Evolutionary conservation across 2,329 filamentous ascomycete genomes (phyloP), one percentile per base, ranked within the genome.

Genomic region (Exophiala aquamarina): DNA sequence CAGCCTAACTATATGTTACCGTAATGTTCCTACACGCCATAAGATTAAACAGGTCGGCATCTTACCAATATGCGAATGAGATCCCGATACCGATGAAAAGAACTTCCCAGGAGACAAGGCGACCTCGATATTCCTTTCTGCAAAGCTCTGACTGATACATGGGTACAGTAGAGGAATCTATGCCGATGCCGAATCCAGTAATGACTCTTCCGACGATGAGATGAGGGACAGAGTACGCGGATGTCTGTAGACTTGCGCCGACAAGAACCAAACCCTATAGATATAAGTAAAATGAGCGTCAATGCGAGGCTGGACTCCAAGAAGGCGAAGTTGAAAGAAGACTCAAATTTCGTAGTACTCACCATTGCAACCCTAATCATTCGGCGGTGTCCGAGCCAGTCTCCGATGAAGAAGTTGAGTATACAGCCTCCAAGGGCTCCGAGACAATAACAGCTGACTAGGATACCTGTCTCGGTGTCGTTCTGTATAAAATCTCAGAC

Each of bases 121-220:
- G 65, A 32, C 72, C 73, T 31, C 73, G 62, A 34, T 66, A 67
- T n/a, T 66, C 61, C 1, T 66, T 65, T 39, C 70, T 66, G 37
- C 68, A 72, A 1, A 75, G 62, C 52, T 77, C 73, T 6, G 54
- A 41, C 9, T 50, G 44, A 35, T 52, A 64, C 66, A 53, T 61
- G 56, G 66, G 66, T 10, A 68, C 65, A 15, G 65, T 67, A 43
- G 64, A 67, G 0, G 64, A 66, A 15, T 67, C 67, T 18, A 75
- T 64, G 13, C 76, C 76, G 55, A 76, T 75, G 1, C 75, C 74
- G 47, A 78, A 66, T 5, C 74, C 75, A 3, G 73, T 74, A 23
- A 78, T 66, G 41, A 73, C 69, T 17, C 75, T 68, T 13, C 73
- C 73, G 17, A 75, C 65, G 28, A 69, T 63, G 21, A 69, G 44